These are phyloP conservation scores for Medicago ruthenica DNA, from an alignment of 306 rosid genomes.

Conservation along the genomic window DNA sequence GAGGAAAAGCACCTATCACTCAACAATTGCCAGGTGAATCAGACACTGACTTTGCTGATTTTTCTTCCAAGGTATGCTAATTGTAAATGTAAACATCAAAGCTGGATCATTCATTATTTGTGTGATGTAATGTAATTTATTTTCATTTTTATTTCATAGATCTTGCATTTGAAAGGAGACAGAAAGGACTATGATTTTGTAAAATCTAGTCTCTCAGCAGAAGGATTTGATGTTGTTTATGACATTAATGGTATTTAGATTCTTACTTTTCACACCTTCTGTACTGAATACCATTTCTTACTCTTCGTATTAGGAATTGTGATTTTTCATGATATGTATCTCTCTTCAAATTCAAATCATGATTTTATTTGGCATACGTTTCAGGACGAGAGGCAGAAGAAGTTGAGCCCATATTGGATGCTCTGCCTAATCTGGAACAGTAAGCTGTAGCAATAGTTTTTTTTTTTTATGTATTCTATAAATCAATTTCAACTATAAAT, in stretches of 20 bases:
- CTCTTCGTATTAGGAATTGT: constrained; percentile 19
- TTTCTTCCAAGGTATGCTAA: constrained; percentile 79
- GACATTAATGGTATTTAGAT: constrained; percentile 81
- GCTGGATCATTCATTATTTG: neutral
- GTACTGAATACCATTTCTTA: neutral
- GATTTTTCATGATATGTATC: constrained; percentile 1
- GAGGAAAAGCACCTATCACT: constrained; percentile 89
- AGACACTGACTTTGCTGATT: constrained; percentile 72
- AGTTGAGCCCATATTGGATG: constrained; percentile 85
- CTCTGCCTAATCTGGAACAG: constrained; percentile 90
- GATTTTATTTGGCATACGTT: constrained; percentile 28
- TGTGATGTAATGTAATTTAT: neutral
- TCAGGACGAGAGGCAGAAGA: constrained; percentile 95
- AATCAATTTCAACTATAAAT: constrained; percentile 13
- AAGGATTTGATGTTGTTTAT: constrained; percentile 90
- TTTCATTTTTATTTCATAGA: constrained; percentile 53
- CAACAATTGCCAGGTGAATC: constrained; percentile 92
- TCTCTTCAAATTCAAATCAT: constrained; percentile 23
- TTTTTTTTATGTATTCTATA: constrained; percentile 8
- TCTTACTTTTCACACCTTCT: constrained; percentile 10
- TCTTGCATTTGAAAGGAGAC: constrained; percentile 94
- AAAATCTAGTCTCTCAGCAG: constrained; percentile 83
- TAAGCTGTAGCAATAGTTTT: constrained; percentile 50
- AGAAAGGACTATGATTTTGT: constrained; percentile 87
- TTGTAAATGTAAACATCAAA: constrained; percentile 8